A percentile compares a stretch with the other conserved stretches of the same genome.
phyloP scores from a whole-genome alignment of 2,329 filamentous ascomycete species.

The Xylariales sp. region DNA sequence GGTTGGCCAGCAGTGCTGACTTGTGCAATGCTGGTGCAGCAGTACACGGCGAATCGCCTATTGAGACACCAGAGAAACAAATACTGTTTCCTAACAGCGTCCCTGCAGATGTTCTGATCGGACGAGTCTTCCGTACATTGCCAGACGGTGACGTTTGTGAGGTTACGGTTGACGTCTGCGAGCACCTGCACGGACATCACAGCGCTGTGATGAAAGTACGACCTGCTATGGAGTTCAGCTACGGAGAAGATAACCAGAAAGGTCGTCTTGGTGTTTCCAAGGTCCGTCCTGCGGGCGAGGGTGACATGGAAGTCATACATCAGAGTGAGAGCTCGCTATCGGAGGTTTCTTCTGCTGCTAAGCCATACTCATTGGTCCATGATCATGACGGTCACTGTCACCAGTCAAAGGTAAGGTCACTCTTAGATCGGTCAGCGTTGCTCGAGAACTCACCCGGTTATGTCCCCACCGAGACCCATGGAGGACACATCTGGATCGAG shows the following conservation, averaged over 20 bases:
- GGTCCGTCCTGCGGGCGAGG: constrained; percentile 1
- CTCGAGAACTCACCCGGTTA: constrained; percentile 2
- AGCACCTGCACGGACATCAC: constrained; percentile 14
- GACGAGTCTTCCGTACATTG: constrained; percentile 12
- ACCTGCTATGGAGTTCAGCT: constrained; percentile 9
- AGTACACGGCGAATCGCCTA: constrained; percentile 15
- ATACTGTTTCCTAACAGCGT: constrained; percentile 5
- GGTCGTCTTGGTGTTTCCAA: constrained; percentile 5
- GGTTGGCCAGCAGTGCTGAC: constrained; percentile 12
- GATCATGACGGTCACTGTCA: constrained; percentile 11
- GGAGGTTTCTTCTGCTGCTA: neutral
- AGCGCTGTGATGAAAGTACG: constrained; percentile 16
- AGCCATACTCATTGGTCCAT: constrained; percentile 10
- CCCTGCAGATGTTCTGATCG: constrained; percentile 7
- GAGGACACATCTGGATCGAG: constrained; percentile 14
- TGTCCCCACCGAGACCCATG: constrained; percentile 11
- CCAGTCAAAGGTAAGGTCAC: constrained; percentile 16
- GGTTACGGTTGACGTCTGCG: constrained; percentile 14
- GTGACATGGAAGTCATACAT: constrained; percentile 6
- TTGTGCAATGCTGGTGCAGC: too few relatives aligned
- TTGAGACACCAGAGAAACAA: constrained; percentile 11
- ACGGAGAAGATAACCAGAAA: neutral
- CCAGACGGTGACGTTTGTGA: constrained; percentile 13
- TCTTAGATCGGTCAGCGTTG: constrained; percentile 7
- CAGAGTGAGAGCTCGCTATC: constrained; percentile 5